phyloP scores from a whole-genome alignment of 495 filamentous ascomycete genomes.

The Penicillium chermesinum region DNA sequence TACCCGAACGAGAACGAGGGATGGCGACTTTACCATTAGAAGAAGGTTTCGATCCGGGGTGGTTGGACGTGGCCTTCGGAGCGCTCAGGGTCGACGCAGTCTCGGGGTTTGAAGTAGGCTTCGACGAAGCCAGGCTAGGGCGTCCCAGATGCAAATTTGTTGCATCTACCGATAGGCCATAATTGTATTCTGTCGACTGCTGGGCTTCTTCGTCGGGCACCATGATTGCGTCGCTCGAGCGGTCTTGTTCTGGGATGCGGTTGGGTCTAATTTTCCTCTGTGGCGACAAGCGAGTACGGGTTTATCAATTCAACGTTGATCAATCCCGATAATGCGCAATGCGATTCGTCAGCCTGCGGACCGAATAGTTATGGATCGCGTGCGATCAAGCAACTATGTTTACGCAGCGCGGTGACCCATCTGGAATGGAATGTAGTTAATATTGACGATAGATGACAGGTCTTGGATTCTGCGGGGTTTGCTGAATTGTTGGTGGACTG shows the following conservation, averaged over 20 bases:
- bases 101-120: slow-evolving; percentile 9
- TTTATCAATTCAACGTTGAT: not conserved
- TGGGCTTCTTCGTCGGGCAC: no score
- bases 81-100: slow-evolving; percentile 1
- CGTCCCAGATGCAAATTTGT: no score
- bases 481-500: no score
- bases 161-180: no score
- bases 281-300: not conserved
- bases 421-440: not conserved
- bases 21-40: slow-evolving; percentile 44
- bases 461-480: no score
- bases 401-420: slow-evolving; percentile 1
- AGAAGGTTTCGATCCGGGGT: slow-evolving; percentile 10
- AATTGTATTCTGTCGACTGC: no score
- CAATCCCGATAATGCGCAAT: not conserved
- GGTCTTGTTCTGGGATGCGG: not conserved
- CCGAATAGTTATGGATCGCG: not conserved
- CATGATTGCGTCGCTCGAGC: not conserved
- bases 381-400: not conserved
- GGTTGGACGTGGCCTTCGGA: not conserved
- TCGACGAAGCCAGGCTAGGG: not conserved
- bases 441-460: no score
- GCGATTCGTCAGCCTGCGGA: slow-evolving; percentile 1
- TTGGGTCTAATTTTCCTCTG: not conserved
- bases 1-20: slow-evolving; percentile 33